Base-by-base conservation (phyloP, 768 basidiomycete genomes). In the Daedaleopsis sinensis region DNA sequence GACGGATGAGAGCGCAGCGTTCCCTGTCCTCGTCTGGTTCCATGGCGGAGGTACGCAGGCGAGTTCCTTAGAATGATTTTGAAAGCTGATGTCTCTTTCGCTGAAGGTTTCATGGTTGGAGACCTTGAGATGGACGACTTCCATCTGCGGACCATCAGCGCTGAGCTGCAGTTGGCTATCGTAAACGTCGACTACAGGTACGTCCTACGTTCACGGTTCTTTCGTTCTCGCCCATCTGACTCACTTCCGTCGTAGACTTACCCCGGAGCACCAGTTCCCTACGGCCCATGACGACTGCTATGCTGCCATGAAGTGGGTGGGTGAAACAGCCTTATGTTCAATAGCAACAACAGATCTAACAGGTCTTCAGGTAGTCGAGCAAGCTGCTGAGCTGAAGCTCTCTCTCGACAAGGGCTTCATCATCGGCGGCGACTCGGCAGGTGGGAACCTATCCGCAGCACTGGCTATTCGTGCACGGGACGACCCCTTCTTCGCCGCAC, bases 261-360 rank as follows among this genome's bases (percentile, higher is more conserved):
- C 70, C 6, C 71, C 71, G 4, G 71, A 72, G 52, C 58, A 67
- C 51, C 65, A 62, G 11, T 71, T 68, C 57, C 71, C 71, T 3
- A 65, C 55, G 9, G 53, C 52, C 8, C 16, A 64, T n/a, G 55
- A 72, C 43, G 69, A 72, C 52, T 54, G 55, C 37, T 70, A 63
- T 51, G 65, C 65, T n/a, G 65, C 62, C 0, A 16, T 72, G 27
- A 68, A 71, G 66, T 70, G 70, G 70, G 71, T 71, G 21, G 13
- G 66, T 24, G 4, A 3, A 21, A 18, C 3, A 1, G 9, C 15
- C 15, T 10, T 2, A n/a, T 9, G 7, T 43, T 13, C 2, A 19
- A 65, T 52, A 19, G 50, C 57, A 1, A 10, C 56, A 4, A 7
- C 18, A 13, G 52, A 72, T 16, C 23, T 35, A 27, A 35, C 27